These are phyloP conservation scores for Fusarium robinianum DNA, from an alignment of 2,329 filamentous ascomycete genomes.

Conservation along the genomic window DNA sequence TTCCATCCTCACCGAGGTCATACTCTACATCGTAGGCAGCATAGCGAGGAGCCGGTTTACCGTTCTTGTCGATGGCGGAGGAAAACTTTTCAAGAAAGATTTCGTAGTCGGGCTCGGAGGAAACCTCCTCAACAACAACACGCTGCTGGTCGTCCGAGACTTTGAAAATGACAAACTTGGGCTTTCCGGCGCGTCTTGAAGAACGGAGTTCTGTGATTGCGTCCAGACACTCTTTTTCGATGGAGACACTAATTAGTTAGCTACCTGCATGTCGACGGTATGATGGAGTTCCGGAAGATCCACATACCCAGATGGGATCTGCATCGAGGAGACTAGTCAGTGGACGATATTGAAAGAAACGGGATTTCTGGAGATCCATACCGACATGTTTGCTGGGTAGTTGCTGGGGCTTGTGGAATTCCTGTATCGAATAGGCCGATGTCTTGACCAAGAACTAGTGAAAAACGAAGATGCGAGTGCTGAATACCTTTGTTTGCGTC, in stretches of 20 bases:
- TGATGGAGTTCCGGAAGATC: not conserved
- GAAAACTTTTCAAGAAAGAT: slow-evolving; percentile 23
- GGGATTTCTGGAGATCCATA: too few species aligned
- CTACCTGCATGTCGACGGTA: too few species aligned
- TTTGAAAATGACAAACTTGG: slow-evolving; percentile 25
- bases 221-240: slow-evolving; percentile 20
- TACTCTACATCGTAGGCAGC: slow-evolving; percentile 28
- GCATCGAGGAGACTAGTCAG: not conserved
- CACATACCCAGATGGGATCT: slow-evolving; percentile 14
- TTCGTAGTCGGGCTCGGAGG: slow-evolving; percentile 14
- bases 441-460: too few species aligned
- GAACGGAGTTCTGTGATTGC: slow-evolving; percentile 15
- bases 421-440: too few species aligned
- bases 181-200: slow-evolving; percentile 11
- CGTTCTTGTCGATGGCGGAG: slow-evolving; percentile 7
- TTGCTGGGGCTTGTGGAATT: too few species aligned
- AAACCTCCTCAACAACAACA: slow-evolving; percentile 20
- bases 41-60: slow-evolving; percentile 20
- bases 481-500: too few species aligned
- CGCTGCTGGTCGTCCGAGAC: slow-evolving; percentile 19
- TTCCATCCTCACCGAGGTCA: slow-evolving; percentile 25
- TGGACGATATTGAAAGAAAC: too few species aligned
- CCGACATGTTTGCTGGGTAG: too few species aligned
- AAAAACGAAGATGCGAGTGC: too few species aligned
- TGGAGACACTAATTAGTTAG: slow-evolving; percentile 10